A percentile compares a stretch with the other conserved stretches of the same genome.
Evolutionary conservation across 2,329 filamentous ascomycete species (phyloP).

Genomic region (Stagonosporopsis chrysanthemi): DNA sequence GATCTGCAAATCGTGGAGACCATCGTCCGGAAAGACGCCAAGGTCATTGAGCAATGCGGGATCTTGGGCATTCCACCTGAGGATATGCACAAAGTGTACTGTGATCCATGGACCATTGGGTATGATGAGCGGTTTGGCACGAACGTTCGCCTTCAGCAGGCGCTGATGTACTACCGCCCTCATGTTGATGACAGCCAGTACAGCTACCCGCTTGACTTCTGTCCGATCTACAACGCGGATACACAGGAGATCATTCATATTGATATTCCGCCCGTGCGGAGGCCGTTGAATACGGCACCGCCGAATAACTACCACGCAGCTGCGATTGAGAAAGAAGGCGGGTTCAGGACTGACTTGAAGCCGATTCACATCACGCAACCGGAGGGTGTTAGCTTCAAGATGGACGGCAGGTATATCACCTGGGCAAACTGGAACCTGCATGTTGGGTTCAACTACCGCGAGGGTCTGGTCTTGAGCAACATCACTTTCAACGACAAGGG

Average conservation of each 20-base stretch:
- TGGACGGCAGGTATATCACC: constrained; percentile 75
- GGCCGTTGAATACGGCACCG: constrained; percentile 74
- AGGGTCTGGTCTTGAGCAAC: constrained; percentile 89
- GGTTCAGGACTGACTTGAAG: constrained; percentile 81
- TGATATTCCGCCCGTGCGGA: constrained; percentile 78
- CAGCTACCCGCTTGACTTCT: constrained; percentile 90
- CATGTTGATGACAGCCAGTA: constrained; percentile 88
- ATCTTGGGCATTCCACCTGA: constrained; percentile 80
- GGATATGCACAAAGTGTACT: constrained; percentile 96
- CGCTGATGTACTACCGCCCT: constrained; percentile 93
- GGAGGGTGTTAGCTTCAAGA: constrained; percentile 84
- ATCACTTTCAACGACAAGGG: constrained; percentile 88
- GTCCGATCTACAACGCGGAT: constrained; percentile 86
- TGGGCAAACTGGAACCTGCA: constrained; percentile 97
- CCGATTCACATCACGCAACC: constrained; percentile 88
- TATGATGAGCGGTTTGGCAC: constrained; percentile 90
- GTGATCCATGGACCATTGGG: constrained; percentile 95
- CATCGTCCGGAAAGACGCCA: constrained; percentile 76
- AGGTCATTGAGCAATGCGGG: constrained; percentile 88
- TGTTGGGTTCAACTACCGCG: constrained; percentile 92
- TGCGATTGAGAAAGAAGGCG: constrained; percentile 74
- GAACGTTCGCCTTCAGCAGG: constrained; percentile 82
- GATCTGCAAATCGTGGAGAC: constrained; percentile 83
- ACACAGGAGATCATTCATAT: constrained; percentile 82
- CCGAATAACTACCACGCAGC: constrained; percentile 82